Evolutionary conservation across 1,284 basidiomycete species (phyloP).

Genomic region (Tilletiopsis washingtonensis): DNA sequence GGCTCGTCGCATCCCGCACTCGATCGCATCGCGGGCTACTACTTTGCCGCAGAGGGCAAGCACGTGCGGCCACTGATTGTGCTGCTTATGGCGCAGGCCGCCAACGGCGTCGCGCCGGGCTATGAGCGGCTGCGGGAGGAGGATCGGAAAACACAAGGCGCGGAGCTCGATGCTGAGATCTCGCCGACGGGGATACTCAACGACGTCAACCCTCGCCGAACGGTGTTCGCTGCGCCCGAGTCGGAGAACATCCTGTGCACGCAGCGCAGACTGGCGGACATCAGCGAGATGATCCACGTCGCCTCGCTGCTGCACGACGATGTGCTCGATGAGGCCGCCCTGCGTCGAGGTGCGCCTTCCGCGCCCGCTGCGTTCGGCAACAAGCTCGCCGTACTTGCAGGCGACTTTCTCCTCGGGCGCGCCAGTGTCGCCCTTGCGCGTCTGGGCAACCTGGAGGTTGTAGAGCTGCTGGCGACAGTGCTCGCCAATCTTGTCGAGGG

Average conservation of each 20-base stretch:
- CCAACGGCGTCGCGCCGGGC: constrained; percentile 63
- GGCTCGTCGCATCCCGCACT: constrained; percentile 82
- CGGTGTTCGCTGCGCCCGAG: too few species aligned
- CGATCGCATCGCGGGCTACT: constrained; percentile 81
- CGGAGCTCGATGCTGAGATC: constrained; percentile 60
- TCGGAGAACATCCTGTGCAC: constrained; percentile 64
- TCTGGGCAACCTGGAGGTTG: constrained; percentile 77
- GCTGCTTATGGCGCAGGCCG: constrained; percentile 81
- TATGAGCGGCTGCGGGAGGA: too few species aligned
- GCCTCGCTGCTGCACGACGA: constrained; percentile 93
- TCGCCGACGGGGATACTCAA: constrained; percentile 67
- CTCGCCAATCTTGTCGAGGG: constrained; percentile 95
- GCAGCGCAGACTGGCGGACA: constrained; percentile 85
- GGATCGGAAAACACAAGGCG: too few species aligned
- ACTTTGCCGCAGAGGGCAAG: constrained; percentile 66
- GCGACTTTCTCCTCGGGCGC: constrained; percentile 89
- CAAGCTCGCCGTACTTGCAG: constrained; percentile 86
- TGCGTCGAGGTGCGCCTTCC: constrained; percentile 71
- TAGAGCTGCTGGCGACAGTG: constrained; percentile 84
- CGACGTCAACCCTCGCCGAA: constrained; percentile 80
- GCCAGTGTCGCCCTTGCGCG: constrained; percentile 80
- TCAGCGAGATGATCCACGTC: constrained; percentile 98
- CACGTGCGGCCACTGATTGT: constrained; percentile 85
- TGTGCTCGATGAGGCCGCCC: constrained; percentile 76
- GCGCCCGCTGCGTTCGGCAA: constrained; percentile 88